A percentile compares a stretch with the other conserved stretches of the same genome.
Evolutionary conservation across 2,329 filamentous ascomycete species (phyloP).

Genomic region (Pezicula carpinea): DNA sequence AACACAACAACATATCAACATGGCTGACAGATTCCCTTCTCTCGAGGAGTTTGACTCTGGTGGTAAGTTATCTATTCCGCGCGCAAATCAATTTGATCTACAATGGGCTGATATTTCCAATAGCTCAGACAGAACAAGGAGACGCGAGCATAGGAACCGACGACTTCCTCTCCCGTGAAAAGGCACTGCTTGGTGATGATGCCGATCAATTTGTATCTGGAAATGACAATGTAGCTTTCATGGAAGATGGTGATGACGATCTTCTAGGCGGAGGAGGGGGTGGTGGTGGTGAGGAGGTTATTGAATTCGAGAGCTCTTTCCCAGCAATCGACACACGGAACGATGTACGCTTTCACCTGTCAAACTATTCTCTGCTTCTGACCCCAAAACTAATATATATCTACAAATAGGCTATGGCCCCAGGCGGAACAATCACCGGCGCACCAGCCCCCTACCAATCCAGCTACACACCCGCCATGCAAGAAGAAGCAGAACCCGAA

Average conservation of each 20-base stretch:
- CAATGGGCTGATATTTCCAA: slow-evolving; percentile 13
- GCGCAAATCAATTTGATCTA: background rate
- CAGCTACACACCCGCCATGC: slow-evolving; percentile 27
- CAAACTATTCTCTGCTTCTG: background rate
- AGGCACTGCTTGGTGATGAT: slow-evolving; percentile 83
- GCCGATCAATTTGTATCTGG: slow-evolving; percentile 82
- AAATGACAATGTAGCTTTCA: slow-evolving; percentile 63
- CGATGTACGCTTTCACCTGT: slow-evolving; percentile 48
- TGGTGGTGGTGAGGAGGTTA: slow-evolving; percentile 32
- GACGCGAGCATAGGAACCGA: slow-evolving; percentile 52
- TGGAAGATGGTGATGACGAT: slow-evolving; percentile 64
- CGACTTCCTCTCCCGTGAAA: slow-evolving; percentile 90
- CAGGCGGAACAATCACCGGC: slow-evolving; percentile 77
- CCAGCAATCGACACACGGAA: slow-evolving; percentile 68
- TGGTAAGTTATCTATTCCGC: slow-evolving; percentile 26
- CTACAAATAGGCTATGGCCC: slow-evolving; percentile 57
- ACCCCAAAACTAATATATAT: background rate
- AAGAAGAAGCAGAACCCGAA: slow-evolving; percentile 78
- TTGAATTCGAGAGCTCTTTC: slow-evolving; percentile 80
- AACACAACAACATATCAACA: slow-evolving; percentile 25
- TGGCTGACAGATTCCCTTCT: slow-evolving; percentile 57
- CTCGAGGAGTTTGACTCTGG: slow-evolving; percentile 55
- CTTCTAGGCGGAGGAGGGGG: slow-evolving; percentile 61
- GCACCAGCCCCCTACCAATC: slow-evolving; percentile 30
- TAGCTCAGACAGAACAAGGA: slow-evolving; percentile 65